Base-by-base conservation (phyloP, 495 filamentous ascomycete species). In the Clavariopsis aquatica region DNA sequence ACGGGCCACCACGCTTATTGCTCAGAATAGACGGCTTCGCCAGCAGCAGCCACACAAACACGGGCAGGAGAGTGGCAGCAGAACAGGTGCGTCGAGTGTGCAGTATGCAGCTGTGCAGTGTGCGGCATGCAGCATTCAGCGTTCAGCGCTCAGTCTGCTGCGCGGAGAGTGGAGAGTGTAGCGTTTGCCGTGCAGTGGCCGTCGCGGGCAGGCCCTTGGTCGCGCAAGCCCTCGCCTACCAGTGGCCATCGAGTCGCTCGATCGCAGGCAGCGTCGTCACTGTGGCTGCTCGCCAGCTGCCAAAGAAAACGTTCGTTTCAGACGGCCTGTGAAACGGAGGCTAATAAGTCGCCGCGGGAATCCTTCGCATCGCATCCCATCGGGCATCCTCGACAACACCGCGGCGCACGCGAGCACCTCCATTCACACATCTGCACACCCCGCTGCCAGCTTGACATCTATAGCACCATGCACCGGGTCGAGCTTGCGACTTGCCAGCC, bases 1-100 rank as follows among this genome's bases (percentile, higher is more conserved):
- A 51, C 56, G 46, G 53, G 28, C 47, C 55, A 53, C 62, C 12
- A 65, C 62, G 56, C 54, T 60, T 24, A 15, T 20, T 28, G 4
- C 19, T 28, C 24, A 9, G 56, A 41, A 45, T 51, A 64, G 17
- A 43, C 54, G 36, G 34, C 56, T n/a, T 52, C 28, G 26, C 23
- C 5, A 31, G 23, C 51, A 53, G 51, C 1, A 6, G 23, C 12
- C 23, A 47, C n/a, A 46, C n/a, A 47, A 17, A 43, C 5, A 17
- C 5, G 13, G 31, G 31, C 31, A 34, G 12, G 12, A 6, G 5
- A 12, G 5, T 34, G 31, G n/a, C n/a, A n/a, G n/a, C n/a, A n/a
- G n/a, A n/a, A n/a, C n/a, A n/a, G n/a, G n/a, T n/a, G n/a, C n/a
- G n/a, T n/a, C n/a, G n/a, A n/a, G n/a, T n/a, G n/a, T n/a, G n/a